phyloP scores from a whole-genome alignment of 805 yeast genomes.

The Kluyveromyces dobzhanskii region DNA sequence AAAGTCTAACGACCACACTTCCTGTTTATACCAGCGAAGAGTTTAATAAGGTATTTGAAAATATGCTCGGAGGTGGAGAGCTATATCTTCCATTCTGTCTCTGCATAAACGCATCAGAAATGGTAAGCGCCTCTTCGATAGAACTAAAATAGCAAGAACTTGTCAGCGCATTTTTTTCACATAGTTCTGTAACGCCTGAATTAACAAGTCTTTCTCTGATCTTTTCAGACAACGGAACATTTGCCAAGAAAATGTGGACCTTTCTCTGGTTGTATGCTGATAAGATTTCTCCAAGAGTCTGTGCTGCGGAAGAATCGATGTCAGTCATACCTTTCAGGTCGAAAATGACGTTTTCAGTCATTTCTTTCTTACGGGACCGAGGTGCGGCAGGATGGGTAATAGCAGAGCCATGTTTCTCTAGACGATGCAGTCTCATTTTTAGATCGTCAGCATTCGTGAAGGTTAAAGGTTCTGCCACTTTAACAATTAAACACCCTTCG shows the following conservation, averaged over 20 bases:
- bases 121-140: constrained; percentile 13
- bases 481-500: constrained; percentile 70
- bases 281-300: constrained; percentile 57
- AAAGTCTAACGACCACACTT: background rate
- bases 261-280: constrained; percentile 43
- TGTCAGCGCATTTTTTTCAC: constrained; percentile 18
- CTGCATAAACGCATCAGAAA: constrained; percentile 1
- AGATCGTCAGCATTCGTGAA: constrained; percentile 80
- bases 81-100: background rate
- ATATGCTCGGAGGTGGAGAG: constrained; percentile 3
- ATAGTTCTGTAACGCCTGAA: constrained; percentile 46
- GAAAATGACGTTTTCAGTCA: constrained; percentile 53
- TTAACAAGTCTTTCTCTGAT: constrained; percentile 42
- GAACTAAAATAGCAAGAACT: constrained; percentile 10
- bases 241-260: constrained; percentile 50
- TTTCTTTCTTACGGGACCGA: constrained; percentile 34
- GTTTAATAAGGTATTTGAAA: constrained; percentile 2
- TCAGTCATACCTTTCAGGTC: constrained; percentile 78
- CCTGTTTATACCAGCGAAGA: constrained; percentile 1
- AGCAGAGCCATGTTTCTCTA: constrained; percentile 72
- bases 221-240: constrained; percentile 42
- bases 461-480: constrained; percentile 81
- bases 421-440: constrained; percentile 52
- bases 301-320: constrained; percentile 75
- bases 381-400: constrained; percentile 71